Conservation (phyloP, 106 monocot genomes). For the Posidonia australis region DNA sequence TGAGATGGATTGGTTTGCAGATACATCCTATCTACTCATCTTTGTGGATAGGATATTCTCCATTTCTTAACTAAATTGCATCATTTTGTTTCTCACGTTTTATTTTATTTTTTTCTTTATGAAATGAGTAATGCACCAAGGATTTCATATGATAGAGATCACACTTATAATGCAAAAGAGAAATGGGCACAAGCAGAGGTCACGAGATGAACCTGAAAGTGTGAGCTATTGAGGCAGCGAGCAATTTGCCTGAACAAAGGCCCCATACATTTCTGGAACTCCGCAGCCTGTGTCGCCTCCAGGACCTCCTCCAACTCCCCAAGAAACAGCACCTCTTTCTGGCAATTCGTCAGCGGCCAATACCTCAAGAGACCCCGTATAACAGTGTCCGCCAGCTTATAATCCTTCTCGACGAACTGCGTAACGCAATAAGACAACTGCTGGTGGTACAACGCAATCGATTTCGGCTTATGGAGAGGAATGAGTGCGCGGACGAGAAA, state of each 20-base stretch:
- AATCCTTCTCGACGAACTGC: conserved; percentile 27
- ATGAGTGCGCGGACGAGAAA: conserved; percentile 18
- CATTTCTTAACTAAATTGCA: too few relatives aligned
- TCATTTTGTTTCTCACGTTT: too few relatives aligned
- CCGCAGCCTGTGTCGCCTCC: conserved; percentile 19
- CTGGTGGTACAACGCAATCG: conserved; percentile 11
- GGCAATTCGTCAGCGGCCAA: conserved; percentile 27
- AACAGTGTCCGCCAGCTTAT: conserved; percentile 18
- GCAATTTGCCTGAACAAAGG: conserved; percentile 21
- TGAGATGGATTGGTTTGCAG: too few relatives aligned
- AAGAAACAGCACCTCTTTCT: conserved; percentile 27
- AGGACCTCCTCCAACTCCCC: conserved; percentile 28
- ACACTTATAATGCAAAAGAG: too few relatives aligned
- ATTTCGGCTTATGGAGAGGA: conserved; percentile 20
- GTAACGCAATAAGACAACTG: conserved; percentile 21
- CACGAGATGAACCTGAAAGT: conserved; percentile 19
- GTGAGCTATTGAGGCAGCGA: conserved; percentile 23
- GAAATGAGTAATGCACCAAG: too few relatives aligned
- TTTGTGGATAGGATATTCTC: too few relatives aligned
- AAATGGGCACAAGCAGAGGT: not conserved
- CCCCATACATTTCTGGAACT: conserved; percentile 24
- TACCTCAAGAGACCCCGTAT: conserved; percentile 16
- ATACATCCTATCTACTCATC: too few relatives aligned
- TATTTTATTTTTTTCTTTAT: too few relatives aligned
- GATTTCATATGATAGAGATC: too few relatives aligned